Evolutionary conservation across 805 yeast genomes (phyloP).

Genomic region (Metschnikowia cerradonensis): DNA sequence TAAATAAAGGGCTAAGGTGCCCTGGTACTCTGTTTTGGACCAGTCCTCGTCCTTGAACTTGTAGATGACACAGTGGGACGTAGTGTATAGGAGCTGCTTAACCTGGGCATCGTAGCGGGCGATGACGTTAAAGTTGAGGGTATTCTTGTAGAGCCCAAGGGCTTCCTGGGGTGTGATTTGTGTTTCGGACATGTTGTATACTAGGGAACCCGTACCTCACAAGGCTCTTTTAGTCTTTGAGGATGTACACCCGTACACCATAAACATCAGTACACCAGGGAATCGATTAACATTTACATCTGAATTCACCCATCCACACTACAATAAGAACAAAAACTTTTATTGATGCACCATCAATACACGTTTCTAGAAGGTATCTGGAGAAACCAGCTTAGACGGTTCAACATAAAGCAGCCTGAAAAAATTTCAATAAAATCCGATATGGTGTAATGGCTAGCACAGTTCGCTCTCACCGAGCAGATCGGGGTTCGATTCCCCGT

Average conservation of each 20-base stretch:
- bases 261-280: not conserved
- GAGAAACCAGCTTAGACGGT: no score
- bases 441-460: slow-evolving; percentile 17
- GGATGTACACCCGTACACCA: not conserved
- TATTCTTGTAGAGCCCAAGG: slow-evolving; percentile 59
- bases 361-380: no score
- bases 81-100: slow-evolving; percentile 60
- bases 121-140: slow-evolving; percentile 71
- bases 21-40: slow-evolving; percentile 67
- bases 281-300: no score
- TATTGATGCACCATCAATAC: no score
- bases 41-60: slow-evolving; percentile 62
- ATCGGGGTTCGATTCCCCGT: slow-evolving; percentile 21
- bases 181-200: slow-evolving; percentile 1
- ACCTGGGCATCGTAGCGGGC: slow-evolving; percentile 72
- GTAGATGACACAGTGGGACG: slow-evolving; percentile 71
- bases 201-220: no score
- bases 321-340: no score
- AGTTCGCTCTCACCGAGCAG: slow-evolving; percentile 21
- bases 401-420: no score
- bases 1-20: slow-evolving; percentile 63
- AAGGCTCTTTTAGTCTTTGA: no score
- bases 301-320: no score
- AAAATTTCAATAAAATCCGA: no score
- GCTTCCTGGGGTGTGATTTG: slow-evolving; percentile 44